Base-by-base conservation (phyloP, 2,329 filamentous ascomycete species). In the Hypoxylon sp. region DNA sequence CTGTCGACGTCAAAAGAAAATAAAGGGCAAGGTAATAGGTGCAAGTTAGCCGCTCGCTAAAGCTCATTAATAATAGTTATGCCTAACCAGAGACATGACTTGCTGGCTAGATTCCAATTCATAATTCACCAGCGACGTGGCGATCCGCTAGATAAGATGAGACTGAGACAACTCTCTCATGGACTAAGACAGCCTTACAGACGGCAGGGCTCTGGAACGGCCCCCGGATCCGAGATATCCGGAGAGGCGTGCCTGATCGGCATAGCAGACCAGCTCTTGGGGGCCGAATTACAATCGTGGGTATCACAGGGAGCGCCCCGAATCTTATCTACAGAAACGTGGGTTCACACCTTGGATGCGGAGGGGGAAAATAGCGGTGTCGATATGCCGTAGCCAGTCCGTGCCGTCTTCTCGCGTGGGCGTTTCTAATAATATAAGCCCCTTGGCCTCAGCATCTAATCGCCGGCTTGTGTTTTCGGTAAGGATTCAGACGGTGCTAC, bases 351-450 rank as follows among this genome's bases (percentile, higher is more conserved):
- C 51, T 65, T 10, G 6, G 21, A 32, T 47, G 47, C 42, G 37
- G 53, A 62, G 51, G n/a, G 42, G 44, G 59, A 60, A 39, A 69
- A 63, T 63, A 42, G 67, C 67, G 62, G 67, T 67, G 67, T 61
- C 55, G 54, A 19, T 56, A 35, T 56, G 37, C 21, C 35, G 6
- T 27, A n/a, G 13, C 8, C n/a, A 15, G 35, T 6, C 39, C 54
- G 29, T 29, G 54, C 54, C 54, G 31, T 57, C 32, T 21, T 39
- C 27, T 59, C 11, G 31, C 52, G 64, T 56, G 32, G 46, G 10
- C 27, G 55, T 60, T 66, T 67, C 67, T 69, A 68, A 67, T 63
- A 57, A 69, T 69, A 68, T 47, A 50, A 29, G 31, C 6, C 7
- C 11, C 17, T 44, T 46, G 21, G 29, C 17, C 31, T 51, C 47